These are phyloP conservation scores for Rhamnella rubrinervis DNA, from an alignment of 331 rosid species.

Conservation along the genomic window DNA sequence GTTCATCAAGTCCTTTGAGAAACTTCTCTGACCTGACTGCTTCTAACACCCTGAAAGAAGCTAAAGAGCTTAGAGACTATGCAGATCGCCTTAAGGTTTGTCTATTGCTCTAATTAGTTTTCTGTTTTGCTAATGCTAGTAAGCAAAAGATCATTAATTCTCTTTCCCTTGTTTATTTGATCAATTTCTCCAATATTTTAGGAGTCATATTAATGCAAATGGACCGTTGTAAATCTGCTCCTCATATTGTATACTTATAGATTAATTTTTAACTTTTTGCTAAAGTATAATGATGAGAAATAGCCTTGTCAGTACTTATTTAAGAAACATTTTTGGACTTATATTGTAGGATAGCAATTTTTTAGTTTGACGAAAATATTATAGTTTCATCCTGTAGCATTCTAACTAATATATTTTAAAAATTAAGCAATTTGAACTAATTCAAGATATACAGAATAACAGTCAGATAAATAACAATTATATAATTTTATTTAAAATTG, in stretches of 20 bases:
- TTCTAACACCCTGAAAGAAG: constrained; percentile 48
- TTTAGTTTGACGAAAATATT: too few species aligned
- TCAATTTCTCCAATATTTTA: too few species aligned
- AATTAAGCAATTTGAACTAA: too few species aligned
- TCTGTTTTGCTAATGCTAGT: constrained; percentile 17
- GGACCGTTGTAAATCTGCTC: neutral
- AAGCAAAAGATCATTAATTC: constrained; percentile 6
- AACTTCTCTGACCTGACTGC: constrained; percentile 47
- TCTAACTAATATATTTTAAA: neutral
- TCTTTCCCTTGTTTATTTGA: too few species aligned
- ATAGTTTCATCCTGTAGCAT: neutral
- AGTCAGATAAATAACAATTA: too few species aligned
- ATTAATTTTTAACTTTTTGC: too few species aligned
- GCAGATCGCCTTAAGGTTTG: constrained; percentile 73
- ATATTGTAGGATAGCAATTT: neutral
- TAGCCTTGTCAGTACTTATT: too few species aligned
- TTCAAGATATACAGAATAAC: too few species aligned
- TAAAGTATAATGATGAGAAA: too few species aligned
- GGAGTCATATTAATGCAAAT: too few species aligned
- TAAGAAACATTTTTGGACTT: neutral
- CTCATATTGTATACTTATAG: neutral
- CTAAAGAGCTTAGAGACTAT: constrained; percentile 52
- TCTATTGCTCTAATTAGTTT: constrained; percentile 26
- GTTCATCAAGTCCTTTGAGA: constrained; percentile 45
- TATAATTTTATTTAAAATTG: too few species aligned